Evolutionary conservation across 768 basidiomycete species (phyloP), one percentile per base, ranked within the genome.

Genomic region (Phanerochaete sordida): DNA sequence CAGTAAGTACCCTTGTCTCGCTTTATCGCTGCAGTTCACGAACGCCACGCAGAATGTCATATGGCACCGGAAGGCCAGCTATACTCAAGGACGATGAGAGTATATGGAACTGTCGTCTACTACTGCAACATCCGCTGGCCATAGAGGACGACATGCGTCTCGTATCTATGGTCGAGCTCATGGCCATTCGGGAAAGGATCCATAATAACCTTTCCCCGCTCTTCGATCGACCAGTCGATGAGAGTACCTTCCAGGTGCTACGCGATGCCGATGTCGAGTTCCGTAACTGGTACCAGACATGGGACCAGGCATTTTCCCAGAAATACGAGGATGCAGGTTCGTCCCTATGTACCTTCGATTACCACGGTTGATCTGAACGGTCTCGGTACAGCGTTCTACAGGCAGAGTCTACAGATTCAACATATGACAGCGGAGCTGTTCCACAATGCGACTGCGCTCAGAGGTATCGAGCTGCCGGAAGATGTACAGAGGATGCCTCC

Each of bases 71-170:
- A 11, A 88, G 95, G 35, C 94, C 95, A 1, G 92, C 94, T 0
- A 93, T 97, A 47, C 77, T 97, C 28, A 90, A 91, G 67, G 93
- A 96, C 61, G 95, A 98, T 65, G 94, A 95, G 70, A 90, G 92
- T 53, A 94, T 98, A 60, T 81, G 79, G 68, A 84, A 91, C 61
- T 93, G 91, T 65, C 85, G 89, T 35, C 77, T 87, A 48, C 79
- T 98, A 21, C 75, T 97, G 24, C 85, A 87, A 63, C 95, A 97
- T 70, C 95, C 95, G 37, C 75, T 96, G 28, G 84, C 92, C 15
- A 91, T 96, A 61, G 88, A 93, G 67, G 94, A 96, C 64, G 95
- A 98, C 68, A 94, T 93, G 84, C 88, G 95, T 59, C 84, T 98
- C 15, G 91, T 97, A 13, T 95, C 95, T 2, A 95, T 93, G 1